These are phyloP conservation scores for Saururus chinensis DNA, from an alignment of 164 flowering plant species.

Conservation along the genomic window DNA sequence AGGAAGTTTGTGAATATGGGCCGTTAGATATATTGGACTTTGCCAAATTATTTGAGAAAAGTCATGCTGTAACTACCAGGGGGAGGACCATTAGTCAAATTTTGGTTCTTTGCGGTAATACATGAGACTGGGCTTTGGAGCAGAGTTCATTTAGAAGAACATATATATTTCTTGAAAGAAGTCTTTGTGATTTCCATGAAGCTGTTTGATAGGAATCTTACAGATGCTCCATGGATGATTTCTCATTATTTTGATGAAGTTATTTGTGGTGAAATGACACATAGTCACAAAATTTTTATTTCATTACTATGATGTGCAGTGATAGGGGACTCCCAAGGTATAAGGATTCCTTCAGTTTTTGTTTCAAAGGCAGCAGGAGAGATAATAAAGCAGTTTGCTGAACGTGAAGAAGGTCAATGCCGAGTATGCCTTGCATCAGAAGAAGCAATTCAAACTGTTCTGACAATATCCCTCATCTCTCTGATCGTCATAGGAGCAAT, in stretches of 20 bases:
- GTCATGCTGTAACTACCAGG: too few species aligned
- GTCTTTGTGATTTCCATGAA: too few species aligned
- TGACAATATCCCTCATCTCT: conserved; percentile 44
- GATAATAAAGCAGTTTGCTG: conserved; percentile 28
- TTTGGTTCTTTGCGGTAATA: too few species aligned
- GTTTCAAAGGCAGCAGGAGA: conserved; percentile 45
- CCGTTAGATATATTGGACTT: background rate
- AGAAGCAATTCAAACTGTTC: conserved; percentile 37
- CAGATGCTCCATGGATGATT: background rate
- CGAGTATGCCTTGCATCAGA: conserved; percentile 28
- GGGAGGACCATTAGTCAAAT: too few species aligned
- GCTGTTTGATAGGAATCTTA: background rate
- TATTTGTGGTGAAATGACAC: background rate
- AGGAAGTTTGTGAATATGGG: background rate
- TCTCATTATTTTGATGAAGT: background rate
- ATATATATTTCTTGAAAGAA: too few species aligned
- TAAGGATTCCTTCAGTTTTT: conserved; percentile 43
- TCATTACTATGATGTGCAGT: conserved; percentile 16
- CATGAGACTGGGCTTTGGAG: too few species aligned
- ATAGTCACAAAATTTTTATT: background rate
- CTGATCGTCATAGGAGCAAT: conserved; percentile 29
- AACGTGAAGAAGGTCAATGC: conserved; percentile 33
- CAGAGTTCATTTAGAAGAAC: too few species aligned
- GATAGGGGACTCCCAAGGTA: conserved; percentile 32
- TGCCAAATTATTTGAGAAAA: background rate